phyloP scores from a whole-genome alignment of 2,329 filamentous ascomycete species.

The Scedosporium aurantiacum region DNA sequence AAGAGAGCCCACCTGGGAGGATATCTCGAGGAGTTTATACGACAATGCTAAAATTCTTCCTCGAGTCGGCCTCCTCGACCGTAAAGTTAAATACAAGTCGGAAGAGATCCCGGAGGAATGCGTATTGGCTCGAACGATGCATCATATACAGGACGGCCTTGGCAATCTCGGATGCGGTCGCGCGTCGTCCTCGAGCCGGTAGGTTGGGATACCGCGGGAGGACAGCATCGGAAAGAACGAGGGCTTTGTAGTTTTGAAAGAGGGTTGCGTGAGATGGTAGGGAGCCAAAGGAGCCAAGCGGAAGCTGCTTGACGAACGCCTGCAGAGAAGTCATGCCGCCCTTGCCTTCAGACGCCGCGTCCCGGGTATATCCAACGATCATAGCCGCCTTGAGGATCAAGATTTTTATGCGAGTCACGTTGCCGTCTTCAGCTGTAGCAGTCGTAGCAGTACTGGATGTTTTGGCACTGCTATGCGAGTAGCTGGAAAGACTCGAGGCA shows the following conservation, averaged over 20 bases:
- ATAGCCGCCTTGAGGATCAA: conserved; percentile 77
- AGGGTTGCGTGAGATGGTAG: conserved; percentile 59
- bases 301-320: conserved; percentile 64
- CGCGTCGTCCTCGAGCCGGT: conserved; percentile 45
- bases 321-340: conserved; percentile 48
- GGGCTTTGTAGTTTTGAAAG: conserved; percentile 67
- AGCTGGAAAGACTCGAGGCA: conserved; percentile 66
- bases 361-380: conserved; percentile 68
- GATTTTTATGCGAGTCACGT: conserved; percentile 65
- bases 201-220: conserved; percentile 29
- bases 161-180: conserved; percentile 64
- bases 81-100: conserved; percentile 75
- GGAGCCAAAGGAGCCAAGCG: conserved; percentile 67
- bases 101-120: conserved; percentile 73
- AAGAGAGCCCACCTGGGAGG: no score
- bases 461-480: conserved; percentile 58
- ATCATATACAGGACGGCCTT: conserved; percentile 70
- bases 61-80: conserved; percentile 61
- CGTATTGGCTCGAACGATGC: conserved; percentile 57
- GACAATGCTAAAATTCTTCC: conserved; percentile 53
- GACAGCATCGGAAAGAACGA: conserved; percentile 61
- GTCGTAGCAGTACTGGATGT: conserved; percentile 65
- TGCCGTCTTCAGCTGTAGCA: conserved; percentile 60
- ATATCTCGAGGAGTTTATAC: conserved; percentile 24
- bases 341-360: conserved; percentile 32